These are phyloP conservation scores for Monilinia fructigena DNA, from an alignment of 2,329 filamentous ascomycete genomes.

Conservation along the genomic window DNA sequence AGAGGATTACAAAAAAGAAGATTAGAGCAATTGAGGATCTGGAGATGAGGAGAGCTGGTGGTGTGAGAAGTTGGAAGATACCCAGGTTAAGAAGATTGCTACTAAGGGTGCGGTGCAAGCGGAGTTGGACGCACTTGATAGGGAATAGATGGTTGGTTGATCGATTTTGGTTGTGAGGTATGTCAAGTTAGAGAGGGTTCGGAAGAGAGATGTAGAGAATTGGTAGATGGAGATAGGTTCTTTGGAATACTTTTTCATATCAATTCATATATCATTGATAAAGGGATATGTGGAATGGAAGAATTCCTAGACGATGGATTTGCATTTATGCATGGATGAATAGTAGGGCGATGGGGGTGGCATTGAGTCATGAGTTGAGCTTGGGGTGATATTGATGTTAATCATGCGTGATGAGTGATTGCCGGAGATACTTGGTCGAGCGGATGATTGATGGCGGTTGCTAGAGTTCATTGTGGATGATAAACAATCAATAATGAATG, in stretches of 20 bases:
- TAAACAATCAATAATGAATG: not conserved
- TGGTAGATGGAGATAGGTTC: not conserved
- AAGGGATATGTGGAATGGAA: not conserved
- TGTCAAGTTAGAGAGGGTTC: not conserved
- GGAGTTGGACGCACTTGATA: conserved; percentile 62
- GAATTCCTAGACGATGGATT: not conserved
- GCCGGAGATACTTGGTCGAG: too few species aligned
- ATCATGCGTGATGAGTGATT: not conserved
- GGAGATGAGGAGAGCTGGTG: conserved; percentile 91
- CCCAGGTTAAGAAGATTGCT: conserved; percentile 96
- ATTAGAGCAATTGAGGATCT: conserved; percentile 95
- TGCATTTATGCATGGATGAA: not conserved
- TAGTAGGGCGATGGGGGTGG: not conserved
- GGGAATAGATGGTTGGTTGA: conserved; percentile 22
- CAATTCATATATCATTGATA: conserved; percentile 14
- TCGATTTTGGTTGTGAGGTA: not conserved
- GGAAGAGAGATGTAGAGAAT: not conserved
- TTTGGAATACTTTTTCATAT: conserved; percentile 18
- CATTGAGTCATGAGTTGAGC: conserved; percentile 6
- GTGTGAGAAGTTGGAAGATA: conserved; percentile 96
- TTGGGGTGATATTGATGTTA: not conserved
- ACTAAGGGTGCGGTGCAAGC: conserved; percentile 82
- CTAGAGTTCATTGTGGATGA: too few species aligned
- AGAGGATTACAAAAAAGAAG: conserved; percentile 92
- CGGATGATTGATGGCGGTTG: not conserved